phyloP scores from a whole-genome alignment of 768 basidiomycete species.

The Termitomyces sp. region DNA sequence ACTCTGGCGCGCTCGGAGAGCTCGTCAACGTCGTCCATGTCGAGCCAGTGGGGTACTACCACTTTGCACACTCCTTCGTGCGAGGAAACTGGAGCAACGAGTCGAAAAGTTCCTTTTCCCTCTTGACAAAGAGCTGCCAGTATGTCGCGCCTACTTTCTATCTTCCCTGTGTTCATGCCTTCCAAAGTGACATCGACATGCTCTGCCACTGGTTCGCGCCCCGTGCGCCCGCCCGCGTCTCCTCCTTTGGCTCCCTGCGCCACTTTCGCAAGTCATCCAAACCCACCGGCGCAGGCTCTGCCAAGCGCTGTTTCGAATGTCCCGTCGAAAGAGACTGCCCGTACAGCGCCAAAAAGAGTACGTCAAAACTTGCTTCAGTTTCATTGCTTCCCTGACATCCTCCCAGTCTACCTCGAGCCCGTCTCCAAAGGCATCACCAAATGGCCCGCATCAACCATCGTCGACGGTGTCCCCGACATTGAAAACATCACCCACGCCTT shows the following conservation, averaged over 20 bases:
- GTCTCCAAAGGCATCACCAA: conserved; percentile 48
- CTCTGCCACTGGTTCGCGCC: conserved; percentile 77
- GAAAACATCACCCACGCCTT: conserved; percentile 80
- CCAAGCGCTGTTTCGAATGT: conserved; percentile 78
- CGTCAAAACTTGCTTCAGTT: conserved; percentile 17
- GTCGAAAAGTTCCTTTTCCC: conserved; percentile 67
- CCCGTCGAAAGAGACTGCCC: conserved; percentile 69
- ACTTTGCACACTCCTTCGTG: conserved; percentile 90
- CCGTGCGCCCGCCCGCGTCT: conserved; percentile 62
- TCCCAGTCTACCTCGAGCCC: conserved; percentile 78
- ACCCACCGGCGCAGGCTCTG: conserved; percentile 64
- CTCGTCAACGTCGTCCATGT: conserved; percentile 82
- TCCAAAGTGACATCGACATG: conserved; percentile 76
- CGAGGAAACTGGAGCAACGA: conserved; percentile 80
- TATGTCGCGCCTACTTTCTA: conserved; percentile 31
- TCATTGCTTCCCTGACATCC: conserved; percentile 6
- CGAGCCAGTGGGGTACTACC: conserved; percentile 84
- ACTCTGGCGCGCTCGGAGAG: conserved; percentile 68
- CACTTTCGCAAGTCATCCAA: conserved; percentile 79
- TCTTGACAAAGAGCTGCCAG: conserved; percentile 94
- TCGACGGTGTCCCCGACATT: conserved; percentile 84
- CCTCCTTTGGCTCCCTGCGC: conserved; percentile 83
- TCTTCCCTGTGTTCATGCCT: not conserved
- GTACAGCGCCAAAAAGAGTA: conserved; percentile 87
- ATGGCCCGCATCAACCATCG: conserved; percentile 70